Evolutionary conservation across 2,329 filamentous ascomycete genomes (phyloP).

Genomic region (Leptographium procerum): DNA sequence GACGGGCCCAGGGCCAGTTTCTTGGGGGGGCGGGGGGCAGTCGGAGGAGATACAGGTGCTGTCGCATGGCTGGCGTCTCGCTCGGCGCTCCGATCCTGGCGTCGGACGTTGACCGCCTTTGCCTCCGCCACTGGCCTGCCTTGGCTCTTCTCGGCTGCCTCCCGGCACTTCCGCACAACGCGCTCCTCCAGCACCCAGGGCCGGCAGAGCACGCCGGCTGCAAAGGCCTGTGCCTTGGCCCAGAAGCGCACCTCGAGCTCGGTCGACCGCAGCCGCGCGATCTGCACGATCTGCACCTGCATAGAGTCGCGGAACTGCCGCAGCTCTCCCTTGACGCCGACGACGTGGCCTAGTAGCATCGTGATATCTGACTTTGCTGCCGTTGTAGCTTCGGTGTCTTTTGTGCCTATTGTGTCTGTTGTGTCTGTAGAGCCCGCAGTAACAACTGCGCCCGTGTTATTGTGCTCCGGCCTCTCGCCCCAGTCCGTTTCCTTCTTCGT

Average conservation of each 20-base stretch:
- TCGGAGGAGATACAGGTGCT: not conserved
- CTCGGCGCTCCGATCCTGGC: not conserved
- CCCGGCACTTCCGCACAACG: constrained; percentile 38
- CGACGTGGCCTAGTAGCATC: constrained; percentile 35
- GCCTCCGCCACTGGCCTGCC: not conserved
- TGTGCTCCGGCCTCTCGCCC: not conserved
- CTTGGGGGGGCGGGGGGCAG: not conserved
- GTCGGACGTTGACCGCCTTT: not conserved
- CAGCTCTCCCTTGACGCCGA: constrained; percentile 46
- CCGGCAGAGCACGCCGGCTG: constrained; percentile 33
- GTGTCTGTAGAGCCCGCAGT: not conserved
- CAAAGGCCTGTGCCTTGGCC: constrained; percentile 42
- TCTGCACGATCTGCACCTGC: constrained; percentile 42
- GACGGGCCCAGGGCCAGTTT: not conserved
- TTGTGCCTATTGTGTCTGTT: not conserved
- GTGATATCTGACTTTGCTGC: constrained; percentile 7
- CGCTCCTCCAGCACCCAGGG: constrained; percentile 43
- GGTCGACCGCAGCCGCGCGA: constrained; percentile 37
- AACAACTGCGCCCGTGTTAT: not conserved
- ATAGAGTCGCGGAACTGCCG: constrained; percentile 31
- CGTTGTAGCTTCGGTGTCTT: not conserved
- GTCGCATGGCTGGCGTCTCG: not conserved
- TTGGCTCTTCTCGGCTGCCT: constrained; percentile 28
- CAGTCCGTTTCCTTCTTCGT: not conserved
- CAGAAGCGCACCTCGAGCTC: constrained; percentile 48